Conservation (phyloP, 768 basidiomycete genomes). For the Leccinum variicolor region DNA sequence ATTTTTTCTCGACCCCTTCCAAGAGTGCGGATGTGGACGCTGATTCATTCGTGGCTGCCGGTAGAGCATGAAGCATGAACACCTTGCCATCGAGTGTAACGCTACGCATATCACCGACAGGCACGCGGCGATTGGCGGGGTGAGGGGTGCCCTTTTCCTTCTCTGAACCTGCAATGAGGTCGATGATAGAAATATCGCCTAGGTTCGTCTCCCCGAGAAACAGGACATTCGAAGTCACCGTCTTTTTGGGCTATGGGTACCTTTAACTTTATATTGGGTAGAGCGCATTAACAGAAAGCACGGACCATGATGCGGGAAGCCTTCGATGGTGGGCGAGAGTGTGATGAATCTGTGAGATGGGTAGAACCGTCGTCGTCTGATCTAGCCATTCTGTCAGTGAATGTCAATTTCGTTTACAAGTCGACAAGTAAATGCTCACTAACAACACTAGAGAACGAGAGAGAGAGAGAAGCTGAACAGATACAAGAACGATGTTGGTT, state of each 20-base stretch:
- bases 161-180: constrained; percentile 13
- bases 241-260: constrained; percentile 5
- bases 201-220: constrained; percentile 22
- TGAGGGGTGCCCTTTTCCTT: neutral
- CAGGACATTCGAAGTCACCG: constrained; percentile 13
- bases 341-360: constrained; percentile 5
- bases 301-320: constrained; percentile 12
- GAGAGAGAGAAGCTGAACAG: neutral
- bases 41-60: neutral
- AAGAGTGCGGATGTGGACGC: neutral
- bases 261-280: constrained; percentile 4
- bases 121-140: neutral
- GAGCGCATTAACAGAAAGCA: neutral
- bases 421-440: constrained; percentile 9
- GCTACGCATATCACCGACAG: constrained; percentile 2
- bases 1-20: constrained; percentile 3
- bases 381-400: constrained; percentile 15
- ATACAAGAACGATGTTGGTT: neutral
- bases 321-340: constrained; percentile 13
- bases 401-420: neutral
- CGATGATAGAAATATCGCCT: constrained; percentile 16
- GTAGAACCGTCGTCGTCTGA: constrained; percentile 10
- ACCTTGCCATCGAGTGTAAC: constrained; percentile 15
- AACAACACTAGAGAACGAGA: neutral
- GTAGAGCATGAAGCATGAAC: constrained; percentile 9